Evolutionary conservation across 371 early-diverging fungal species (phyloP).

Genomic region (Rhizopus sp.): DNA sequence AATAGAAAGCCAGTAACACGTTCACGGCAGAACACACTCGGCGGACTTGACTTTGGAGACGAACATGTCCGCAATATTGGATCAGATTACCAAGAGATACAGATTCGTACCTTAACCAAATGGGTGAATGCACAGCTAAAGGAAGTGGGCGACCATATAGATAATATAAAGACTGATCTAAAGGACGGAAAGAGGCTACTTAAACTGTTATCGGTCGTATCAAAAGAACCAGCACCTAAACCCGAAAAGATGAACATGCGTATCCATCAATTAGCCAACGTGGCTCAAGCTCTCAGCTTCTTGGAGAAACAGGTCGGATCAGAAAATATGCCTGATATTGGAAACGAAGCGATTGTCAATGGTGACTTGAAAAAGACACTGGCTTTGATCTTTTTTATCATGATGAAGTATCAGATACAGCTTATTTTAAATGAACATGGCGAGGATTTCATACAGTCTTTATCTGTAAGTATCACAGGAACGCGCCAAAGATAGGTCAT

Average conservation of each 20-base stretch:
- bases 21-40: slow-evolving; percentile 26
- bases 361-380: slow-evolving; percentile 85
- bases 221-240: slow-evolving; percentile 53
- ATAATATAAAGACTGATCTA: slow-evolving; percentile 59
- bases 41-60: slow-evolving; percentile 28
- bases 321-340: slow-evolving; percentile 73
- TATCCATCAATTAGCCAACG: slow-evolving; percentile 82
- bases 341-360: slow-evolving; percentile 83
- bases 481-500: not conserved
- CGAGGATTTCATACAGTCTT: slow-evolving; percentile 37
- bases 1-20: slow-evolving; percentile 17
- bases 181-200: slow-evolving; percentile 67
- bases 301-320: slow-evolving; percentile 64
- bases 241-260: slow-evolving; percentile 70
- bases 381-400: slow-evolving; percentile 83
- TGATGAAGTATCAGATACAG: slow-evolving; percentile 71
- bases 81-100: slow-evolving; percentile 61
- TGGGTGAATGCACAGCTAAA: slow-evolving; percentile 82
- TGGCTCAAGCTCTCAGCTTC: slow-evolving; percentile 71
- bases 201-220: slow-evolving; percentile 60
- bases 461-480: slow-evolving; percentile 28
- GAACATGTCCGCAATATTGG: slow-evolving; percentile 44
- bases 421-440: slow-evolving; percentile 51
- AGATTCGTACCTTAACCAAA: slow-evolving; percentile 78
- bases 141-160: slow-evolving; percentile 40